phyloP scores from a whole-genome alignment of 208 protist species.

The Trypanosoma rangeli region DNA sequence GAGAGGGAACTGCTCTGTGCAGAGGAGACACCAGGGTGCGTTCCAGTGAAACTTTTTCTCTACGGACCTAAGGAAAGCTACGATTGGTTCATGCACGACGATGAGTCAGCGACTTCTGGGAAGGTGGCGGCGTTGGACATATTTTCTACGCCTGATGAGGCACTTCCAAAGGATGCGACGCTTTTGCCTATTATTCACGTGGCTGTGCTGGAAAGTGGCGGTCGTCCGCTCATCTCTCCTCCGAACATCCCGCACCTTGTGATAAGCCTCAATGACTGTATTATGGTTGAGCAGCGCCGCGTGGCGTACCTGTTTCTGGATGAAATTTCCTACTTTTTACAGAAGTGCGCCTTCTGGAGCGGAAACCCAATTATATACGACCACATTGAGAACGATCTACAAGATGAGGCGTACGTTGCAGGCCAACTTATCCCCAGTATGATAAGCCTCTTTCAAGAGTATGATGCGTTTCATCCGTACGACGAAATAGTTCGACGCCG shows the following conservation, averaged over 20 bases:
- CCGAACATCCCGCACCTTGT: conserved; percentile 84
- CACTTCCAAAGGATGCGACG: conserved; percentile 64
- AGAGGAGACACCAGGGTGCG: conserved; percentile 19
- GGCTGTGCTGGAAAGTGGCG: conserved; percentile 71
- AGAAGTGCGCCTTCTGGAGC: conserved; percentile 68
- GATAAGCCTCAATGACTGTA: conserved; percentile 72
- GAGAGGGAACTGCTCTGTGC: conserved; percentile 26
- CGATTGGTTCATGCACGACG: conserved; percentile 92
- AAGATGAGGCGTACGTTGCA: conserved; percentile 68
- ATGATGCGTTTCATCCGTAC: conserved; percentile 37
- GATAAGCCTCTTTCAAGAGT: conserved; percentile 51
- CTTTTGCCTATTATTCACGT: conserved; percentile 79
- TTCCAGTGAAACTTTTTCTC: conserved; percentile 72
- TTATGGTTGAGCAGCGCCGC: conserved; percentile 87
- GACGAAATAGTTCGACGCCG: conserved; percentile 52
- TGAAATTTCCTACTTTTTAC: conserved; percentile 88
- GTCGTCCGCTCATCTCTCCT: conserved; percentile 71
- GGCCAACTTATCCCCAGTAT: conserved; percentile 72
- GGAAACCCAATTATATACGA: conserved; percentile 81
- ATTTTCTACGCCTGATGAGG: conserved; percentile 79
- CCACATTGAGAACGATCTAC: conserved; percentile 78
- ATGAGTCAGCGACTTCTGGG: conserved; percentile 53
- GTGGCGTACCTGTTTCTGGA: conserved; percentile 83
- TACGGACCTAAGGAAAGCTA: conserved; percentile 81
- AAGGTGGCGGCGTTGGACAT: conserved; percentile 71